These are phyloP conservation scores for Phalaenopsis equestris DNA, from an alignment of 106 monocot species.

Conservation along the genomic window DNA sequence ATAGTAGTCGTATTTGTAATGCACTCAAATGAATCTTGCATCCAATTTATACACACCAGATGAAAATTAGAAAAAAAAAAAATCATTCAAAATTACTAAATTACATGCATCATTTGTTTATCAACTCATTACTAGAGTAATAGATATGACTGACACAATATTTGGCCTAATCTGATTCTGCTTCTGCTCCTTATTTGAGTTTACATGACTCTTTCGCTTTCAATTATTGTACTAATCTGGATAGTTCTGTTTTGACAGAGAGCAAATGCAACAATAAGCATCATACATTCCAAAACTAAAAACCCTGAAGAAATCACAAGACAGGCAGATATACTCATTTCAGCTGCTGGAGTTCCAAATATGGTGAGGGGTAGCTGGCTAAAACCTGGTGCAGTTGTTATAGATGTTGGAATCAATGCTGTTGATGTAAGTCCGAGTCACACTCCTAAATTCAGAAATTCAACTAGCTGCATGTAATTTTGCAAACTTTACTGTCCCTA, in stretches of 20 bases:
- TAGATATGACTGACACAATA: too few species aligned
- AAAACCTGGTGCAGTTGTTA: slow-evolving; percentile 91
- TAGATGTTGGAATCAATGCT: slow-evolving; percentile 94
- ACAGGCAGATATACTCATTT: slow-evolving; percentile 83
- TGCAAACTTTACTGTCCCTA: not conserved
- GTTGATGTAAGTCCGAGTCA: slow-evolving; percentile 57
- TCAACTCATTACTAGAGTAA: too few species aligned
- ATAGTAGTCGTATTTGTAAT: too few species aligned
- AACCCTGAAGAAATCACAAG: slow-evolving; percentile 86
- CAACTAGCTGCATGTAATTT: not conserved
- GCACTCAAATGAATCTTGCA: too few species aligned
- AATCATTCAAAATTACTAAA: too few species aligned
- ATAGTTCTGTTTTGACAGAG: slow-evolving; percentile 32
- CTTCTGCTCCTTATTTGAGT: too few species aligned
- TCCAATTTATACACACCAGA: too few species aligned
- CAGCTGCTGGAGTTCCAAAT: slow-evolving; percentile 82
- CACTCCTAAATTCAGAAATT: not conserved
- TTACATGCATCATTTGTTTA: too few species aligned
- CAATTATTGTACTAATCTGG: too few species aligned
- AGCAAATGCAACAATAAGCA: slow-evolving; percentile 80
- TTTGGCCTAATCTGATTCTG: too few species aligned
- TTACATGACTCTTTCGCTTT: too few species aligned
- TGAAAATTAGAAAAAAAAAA: too few species aligned
- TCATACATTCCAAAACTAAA: slow-evolving; percentile 77
- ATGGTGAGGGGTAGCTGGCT: slow-evolving; percentile 86